Evolutionary conservation across 352 stramenopile species (phyloP).

Genomic region (Globisporangium viniferum): DNA sequence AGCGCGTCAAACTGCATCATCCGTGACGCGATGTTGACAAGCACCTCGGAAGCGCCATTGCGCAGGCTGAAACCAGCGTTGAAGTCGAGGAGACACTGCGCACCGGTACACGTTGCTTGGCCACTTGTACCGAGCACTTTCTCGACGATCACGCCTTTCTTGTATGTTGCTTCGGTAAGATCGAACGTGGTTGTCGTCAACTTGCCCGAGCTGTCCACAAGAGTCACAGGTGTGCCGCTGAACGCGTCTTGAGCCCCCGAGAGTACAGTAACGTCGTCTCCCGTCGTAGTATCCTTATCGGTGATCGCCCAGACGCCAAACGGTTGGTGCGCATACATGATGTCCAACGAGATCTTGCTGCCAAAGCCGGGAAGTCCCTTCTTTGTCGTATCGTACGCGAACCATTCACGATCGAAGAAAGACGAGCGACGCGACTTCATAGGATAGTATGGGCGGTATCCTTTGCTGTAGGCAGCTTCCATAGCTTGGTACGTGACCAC

Average conservation of each 20-base stretch:
- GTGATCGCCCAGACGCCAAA: slow-evolving; percentile 76
- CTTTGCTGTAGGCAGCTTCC: slow-evolving; percentile 40
- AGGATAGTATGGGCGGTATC: slow-evolving; percentile 88
- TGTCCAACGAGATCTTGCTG: slow-evolving; percentile 43
- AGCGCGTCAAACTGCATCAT: slow-evolving; percentile 87
- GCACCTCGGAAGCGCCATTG: slow-evolving; percentile 20
- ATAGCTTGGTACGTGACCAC: slow-evolving; percentile 71
- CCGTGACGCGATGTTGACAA: slow-evolving; percentile 84
- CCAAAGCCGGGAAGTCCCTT: slow-evolving; percentile 45
- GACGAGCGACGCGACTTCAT: slow-evolving; percentile 74
- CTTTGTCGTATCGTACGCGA: slow-evolving; percentile 58
- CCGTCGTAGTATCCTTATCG: slow-evolving; percentile 20
- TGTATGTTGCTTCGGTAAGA: slow-evolving; percentile 41
- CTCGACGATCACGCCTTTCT: slow-evolving; percentile 44
- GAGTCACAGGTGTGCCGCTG: slow-evolving; percentile 23
- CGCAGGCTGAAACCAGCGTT: slow-evolving; percentile 45
- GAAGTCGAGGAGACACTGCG: slow-evolving; percentile 59
- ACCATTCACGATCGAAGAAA: slow-evolving; percentile 89
- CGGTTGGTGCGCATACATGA: slow-evolving; percentile 71
- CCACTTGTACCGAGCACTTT: slow-evolving; percentile 38
- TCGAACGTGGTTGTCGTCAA: slow-evolving; percentile 24
- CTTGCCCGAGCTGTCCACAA: slow-evolving; percentile 39
- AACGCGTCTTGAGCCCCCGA: slow-evolving; percentile 39
- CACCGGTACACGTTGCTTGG: slow-evolving; percentile 26
- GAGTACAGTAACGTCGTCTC: slow-evolving; percentile 28